Evolutionary conservation across 257 asterid genomes (phyloP), one percentile per base, ranked within the genome.

Genomic region (Schizonepeta tenuifolia): DNA sequence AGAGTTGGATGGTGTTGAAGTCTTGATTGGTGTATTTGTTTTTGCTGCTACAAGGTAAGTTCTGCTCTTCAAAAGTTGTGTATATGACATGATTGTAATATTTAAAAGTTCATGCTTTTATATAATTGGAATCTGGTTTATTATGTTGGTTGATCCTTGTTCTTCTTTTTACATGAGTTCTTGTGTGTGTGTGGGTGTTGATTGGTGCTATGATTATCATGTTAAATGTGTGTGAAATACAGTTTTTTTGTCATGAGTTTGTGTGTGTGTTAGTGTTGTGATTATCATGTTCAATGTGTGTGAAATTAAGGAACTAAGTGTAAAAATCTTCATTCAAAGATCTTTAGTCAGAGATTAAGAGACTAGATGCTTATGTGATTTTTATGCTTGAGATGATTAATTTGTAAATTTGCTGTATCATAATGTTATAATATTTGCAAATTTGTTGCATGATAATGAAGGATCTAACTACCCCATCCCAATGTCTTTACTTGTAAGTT

Each of bases 1-100:
- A 58, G 97, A 95, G 79, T 85, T 95, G 77, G 98, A 95, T 74
- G 98, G 99, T 59, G 99, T 95, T 71, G 99, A 95, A 84, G 96
- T 91, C 81, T 86, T 95, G 85, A 86, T 92, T 6, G 99, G 99
- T 73, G 99, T 95, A 22, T 95, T 95, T 80, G 99, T 95, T 76
- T 95, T 95, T 81, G 98, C 97, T 74, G 98, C 99, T 62, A 90
- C 99, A 9, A 95, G 96, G 93, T 89, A 70, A 78, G 75, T 47
- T 56, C 62, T 26, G 35, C 67, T 60, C 46, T 73, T 59, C 21
- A 24, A 36, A n/a, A 41, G 20, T 62, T 60, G n/a, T n/a, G 9
- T 38, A 8, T 44, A 9, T 53, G 38, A 47, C 24, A n/a, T n/a
- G n/a, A n/a, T n/a, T n/a, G n/a, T n/a, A n/a, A n/a, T n/a, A n/a